Conservation (phyloP, 2,329 filamentous ascomycete genomes). For the Botrytis aclada region DNA sequence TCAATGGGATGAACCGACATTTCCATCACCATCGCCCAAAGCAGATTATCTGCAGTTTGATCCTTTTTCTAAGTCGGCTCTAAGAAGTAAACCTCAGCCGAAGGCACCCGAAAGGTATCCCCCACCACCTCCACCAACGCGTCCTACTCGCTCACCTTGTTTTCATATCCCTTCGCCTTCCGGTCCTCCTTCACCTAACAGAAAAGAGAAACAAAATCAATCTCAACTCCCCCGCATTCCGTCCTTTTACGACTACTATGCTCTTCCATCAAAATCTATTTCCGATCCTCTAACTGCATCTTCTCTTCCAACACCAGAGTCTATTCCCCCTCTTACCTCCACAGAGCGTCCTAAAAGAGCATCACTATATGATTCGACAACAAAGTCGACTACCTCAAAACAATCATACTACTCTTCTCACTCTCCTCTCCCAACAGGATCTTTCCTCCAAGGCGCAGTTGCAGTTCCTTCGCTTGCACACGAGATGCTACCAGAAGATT, state of each 20-base stretch:
- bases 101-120: not conserved
- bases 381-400: not conserved
- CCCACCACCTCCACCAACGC: not conserved
- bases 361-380: no score
- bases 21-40: not conserved
- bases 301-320: not conserved
- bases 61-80: not conserved
- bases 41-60: not conserved
- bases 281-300: not conserved
- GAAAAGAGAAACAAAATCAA: not conserved
- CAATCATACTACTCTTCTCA: not conserved
- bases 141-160: not conserved
- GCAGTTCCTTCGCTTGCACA: not conserved
- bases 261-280: not conserved
- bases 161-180: not conserved
- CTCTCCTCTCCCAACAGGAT: not conserved
- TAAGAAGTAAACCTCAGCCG: not conserved
- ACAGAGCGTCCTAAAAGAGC: no score
- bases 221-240: not conserved
- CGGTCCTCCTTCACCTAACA: not conserved
- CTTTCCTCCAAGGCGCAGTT: not conserved
- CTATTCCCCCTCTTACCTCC: not conserved
- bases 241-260: not conserved
- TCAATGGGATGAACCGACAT: not conserved
- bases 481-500: not conserved